Percentiles rank a stretch among this genome's conserved stretches.
Evolutionary conservation across 1,284 basidiomycete genomes (phyloP).

Genomic region (Leccinum angustisporum): DNA sequence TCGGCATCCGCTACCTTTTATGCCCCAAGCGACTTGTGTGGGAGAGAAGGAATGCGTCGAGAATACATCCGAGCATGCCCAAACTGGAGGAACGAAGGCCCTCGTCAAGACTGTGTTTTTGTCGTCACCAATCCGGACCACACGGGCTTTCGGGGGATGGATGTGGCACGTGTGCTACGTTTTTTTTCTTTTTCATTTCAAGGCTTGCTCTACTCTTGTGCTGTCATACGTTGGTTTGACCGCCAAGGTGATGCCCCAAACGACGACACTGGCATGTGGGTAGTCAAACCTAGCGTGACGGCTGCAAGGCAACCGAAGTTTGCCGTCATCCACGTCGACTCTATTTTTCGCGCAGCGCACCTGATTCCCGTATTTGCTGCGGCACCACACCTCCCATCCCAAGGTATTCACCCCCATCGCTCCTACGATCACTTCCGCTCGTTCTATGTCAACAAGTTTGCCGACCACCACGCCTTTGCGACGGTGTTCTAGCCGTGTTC

Average conservation of each 20-base stretch:
- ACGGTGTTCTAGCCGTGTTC: background rate
- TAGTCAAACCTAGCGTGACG: background rate
- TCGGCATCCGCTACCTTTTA: constrained; percentile 4
- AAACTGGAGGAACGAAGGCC: constrained; percentile 7
- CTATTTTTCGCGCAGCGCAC: constrained; percentile 10
- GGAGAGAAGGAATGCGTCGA: constrained; percentile 6
- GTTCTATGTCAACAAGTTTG: background rate
- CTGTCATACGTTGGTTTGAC: constrained; percentile 14
- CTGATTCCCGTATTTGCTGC: constrained; percentile 11
- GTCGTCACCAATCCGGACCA: constrained; percentile 1
- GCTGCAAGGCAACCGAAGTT: background rate
- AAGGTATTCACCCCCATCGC: constrained; percentile 1
- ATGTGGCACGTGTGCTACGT: background rate
- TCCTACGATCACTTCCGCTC: background rate
- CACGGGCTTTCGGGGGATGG: background rate
- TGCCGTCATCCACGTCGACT: constrained; percentile 9
- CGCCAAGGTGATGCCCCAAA: background rate
- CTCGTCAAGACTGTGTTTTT: constrained; percentile 10
- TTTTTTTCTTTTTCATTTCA: constrained; percentile 5
- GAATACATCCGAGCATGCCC: constrained; percentile 8
- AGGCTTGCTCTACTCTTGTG: constrained; percentile 4
- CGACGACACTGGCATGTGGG: constrained; percentile 13
- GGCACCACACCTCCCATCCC: background rate
- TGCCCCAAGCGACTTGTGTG: constrained; percentile 12
- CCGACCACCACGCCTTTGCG: background rate